These are phyloP conservation scores for Chalara sp. DNA, from an alignment of 2,329 filamentous ascomycete genomes.

Conservation along the genomic window DNA sequence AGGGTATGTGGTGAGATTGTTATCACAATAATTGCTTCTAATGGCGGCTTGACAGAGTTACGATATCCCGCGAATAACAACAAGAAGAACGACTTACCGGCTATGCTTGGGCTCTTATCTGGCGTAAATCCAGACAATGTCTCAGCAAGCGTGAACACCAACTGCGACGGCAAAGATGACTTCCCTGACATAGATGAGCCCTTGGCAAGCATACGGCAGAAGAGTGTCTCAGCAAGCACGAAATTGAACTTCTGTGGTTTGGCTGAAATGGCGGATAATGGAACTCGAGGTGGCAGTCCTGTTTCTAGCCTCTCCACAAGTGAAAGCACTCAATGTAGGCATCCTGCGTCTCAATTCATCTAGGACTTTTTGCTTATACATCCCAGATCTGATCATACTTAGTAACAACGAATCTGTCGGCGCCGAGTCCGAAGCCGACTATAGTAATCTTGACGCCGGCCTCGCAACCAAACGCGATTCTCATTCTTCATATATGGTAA, in stretches of 20 bases:
- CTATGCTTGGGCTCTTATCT: neutral
- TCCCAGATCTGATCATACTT: too few relatives aligned
- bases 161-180: neutral
- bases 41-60: neutral
- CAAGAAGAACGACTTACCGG: neutral
- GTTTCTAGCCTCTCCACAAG: neutral
- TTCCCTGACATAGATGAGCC: neutral
- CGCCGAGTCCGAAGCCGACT: too few relatives aligned
- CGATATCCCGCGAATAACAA: neutral
- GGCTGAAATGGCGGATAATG: neutral
- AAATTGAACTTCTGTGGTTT: neutral
- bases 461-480: too few relatives aligned
- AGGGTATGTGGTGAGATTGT: too few relatives aligned
- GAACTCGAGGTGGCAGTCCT: neutral
- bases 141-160: neutral
- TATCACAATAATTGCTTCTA: neutral
- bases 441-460: too few relatives aligned
- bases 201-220: neutral
- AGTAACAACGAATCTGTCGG: too few relatives aligned
- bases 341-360: too few relatives aligned
- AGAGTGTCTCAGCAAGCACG: neutral
- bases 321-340: neutral
- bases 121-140: neutral
- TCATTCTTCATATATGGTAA: too few relatives aligned
- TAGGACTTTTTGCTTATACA: too few relatives aligned